These are phyloP conservation scores for Xylaria arbuscula DNA, from an alignment of 2,329 filamentous ascomycete species.

Conservation along the genomic window DNA sequence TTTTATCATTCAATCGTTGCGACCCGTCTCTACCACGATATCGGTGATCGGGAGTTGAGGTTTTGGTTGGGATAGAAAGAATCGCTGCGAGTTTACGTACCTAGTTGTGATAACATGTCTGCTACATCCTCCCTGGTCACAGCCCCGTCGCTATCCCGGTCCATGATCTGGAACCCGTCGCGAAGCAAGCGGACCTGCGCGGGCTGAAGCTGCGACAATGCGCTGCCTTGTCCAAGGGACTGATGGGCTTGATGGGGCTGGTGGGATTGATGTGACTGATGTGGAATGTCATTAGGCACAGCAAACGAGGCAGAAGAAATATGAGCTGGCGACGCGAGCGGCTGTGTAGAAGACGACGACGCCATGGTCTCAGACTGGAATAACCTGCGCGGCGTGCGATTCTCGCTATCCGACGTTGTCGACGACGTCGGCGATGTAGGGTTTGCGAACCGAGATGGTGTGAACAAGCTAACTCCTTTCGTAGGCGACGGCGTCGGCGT, in stretches of 20 bases:
- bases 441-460: conserved; percentile 57
- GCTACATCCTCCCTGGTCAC: conserved; percentile 86
- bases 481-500: conserved; percentile 73
- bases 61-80: background rate
- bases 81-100: conserved; percentile 56
- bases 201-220: conserved; percentile 79
- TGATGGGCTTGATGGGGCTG: conserved; percentile 23
- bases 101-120: conserved; percentile 88
- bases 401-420: conserved; percentile 47
- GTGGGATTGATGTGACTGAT: too few species aligned
- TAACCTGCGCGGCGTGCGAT: conserved; percentile 40
- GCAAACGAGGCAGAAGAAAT: conserved; percentile 47
- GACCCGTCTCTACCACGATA: background rate
- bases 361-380: conserved; percentile 41
- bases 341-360: conserved; percentile 22
- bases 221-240: conserved; percentile 59
- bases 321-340: conserved; percentile 52
- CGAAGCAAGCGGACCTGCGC: conserved; percentile 87
- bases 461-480: conserved; percentile 57
- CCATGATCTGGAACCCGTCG: conserved; percentile 93
- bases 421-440: conserved; percentile 49
- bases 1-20: background rate
- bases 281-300: conserved; percentile 46
- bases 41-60: background rate
- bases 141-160: conserved; percentile 85